Evolutionary conservation across 202 grass and related monocot genomes (phyloP).

Genomic region (Panicum hallii): DNA sequence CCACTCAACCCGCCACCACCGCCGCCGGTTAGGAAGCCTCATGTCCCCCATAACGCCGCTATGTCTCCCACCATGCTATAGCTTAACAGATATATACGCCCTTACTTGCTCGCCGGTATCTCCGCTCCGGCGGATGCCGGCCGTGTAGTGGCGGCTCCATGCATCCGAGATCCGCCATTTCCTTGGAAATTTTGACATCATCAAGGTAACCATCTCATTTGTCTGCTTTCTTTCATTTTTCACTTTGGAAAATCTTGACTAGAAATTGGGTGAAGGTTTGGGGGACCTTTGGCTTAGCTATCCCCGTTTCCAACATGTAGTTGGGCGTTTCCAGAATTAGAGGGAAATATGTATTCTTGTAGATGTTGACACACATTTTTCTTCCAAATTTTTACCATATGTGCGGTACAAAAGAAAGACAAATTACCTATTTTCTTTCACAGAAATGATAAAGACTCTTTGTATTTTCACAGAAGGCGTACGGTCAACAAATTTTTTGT

Average conservation of each 20-base stretch:
- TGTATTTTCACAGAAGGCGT: no score
- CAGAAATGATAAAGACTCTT: no score
- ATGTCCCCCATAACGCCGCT: background rate
- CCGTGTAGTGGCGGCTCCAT: background rate
- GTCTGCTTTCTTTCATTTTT: background rate
- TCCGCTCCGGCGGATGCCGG: background rate
- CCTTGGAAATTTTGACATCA: background rate
- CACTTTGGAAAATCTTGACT: background rate
- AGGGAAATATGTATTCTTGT: background rate
- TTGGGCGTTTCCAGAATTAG: background rate
- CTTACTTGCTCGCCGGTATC: background rate
- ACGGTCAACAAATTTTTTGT: no score
- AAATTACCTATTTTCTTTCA: no score
- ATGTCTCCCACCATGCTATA: background rate
- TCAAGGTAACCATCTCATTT: background rate
- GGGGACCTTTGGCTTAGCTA: background rate
- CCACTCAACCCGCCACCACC: no score
- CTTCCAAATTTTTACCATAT: background rate
- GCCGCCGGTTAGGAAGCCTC: background rate
- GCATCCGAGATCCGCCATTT: background rate
- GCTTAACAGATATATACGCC: no score
- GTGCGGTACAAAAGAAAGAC: no score
- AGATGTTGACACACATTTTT: background rate
- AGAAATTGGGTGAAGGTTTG: background rate
- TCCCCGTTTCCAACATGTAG: background rate